Evolutionary conservation across 192 early-diverging fungal genomes (phyloP), one percentile per base, ranked within the genome.

Genomic region (Umbelopsis vinacea): DNA sequence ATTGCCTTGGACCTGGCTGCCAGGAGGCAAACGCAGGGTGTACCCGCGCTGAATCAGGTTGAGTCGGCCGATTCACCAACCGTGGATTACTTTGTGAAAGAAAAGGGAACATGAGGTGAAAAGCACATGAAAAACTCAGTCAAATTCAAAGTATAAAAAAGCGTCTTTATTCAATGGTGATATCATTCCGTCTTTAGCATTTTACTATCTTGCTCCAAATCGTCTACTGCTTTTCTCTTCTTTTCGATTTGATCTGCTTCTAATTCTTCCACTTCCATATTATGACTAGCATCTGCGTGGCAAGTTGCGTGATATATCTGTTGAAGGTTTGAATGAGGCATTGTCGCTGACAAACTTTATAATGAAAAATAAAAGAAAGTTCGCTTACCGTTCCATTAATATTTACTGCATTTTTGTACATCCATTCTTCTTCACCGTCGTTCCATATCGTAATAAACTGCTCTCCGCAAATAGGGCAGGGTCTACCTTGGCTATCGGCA

Each of bases 381-480:
- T 19, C 57, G 14, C 57, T 79, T 83, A 86, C 85, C 81, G 77
- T 68, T 23, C 84, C 82, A 47, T 90, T 90, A 10, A 89, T 81
- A 24, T 81, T 69, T 0, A 90, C 78, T 12, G 91, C 90, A 68
- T 94, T 92, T 52, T 88, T 88, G 60, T 87, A 89, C 67, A 86
- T 83, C 92, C 92, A 93, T 37, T 87, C 86, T 70, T 93, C 93
- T 33, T 91, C 91, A 24, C 86, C 80, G 71, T 94, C 93, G 71
- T 90, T 89, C 86, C 89, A 94, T 46, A 89, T 74, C 23, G 85
- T 84, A 66, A 86, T 83, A 80, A 94, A 90, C 52, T 89, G 81
- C 81, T 94, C 93, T 68, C 86, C 85, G 75, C 93, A 94, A 52
- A 94, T 86, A 1, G 87, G 89, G 74, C 92, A 93, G 12, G 88